These are phyloP conservation scores for Eucalyptus urophylla DNA, from an alignment of 345 rosid species.

Conservation along the genomic window DNA sequence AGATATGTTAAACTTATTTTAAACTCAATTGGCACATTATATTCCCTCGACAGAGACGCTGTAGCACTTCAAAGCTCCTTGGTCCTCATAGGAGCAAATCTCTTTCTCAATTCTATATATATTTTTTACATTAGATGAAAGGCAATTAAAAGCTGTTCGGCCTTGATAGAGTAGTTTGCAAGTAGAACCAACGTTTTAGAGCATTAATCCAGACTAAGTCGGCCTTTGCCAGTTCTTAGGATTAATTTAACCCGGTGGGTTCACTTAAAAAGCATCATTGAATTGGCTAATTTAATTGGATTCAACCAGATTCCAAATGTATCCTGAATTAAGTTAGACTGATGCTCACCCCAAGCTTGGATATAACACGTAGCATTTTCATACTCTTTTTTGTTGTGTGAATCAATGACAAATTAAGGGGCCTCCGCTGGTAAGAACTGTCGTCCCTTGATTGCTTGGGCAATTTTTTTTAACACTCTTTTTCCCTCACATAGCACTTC, in stretches of 20 bases:
- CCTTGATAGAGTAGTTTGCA: too few relatives aligned
- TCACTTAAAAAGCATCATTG: background rate
- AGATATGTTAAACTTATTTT: background rate
- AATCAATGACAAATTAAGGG: background rate
- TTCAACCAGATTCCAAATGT: rapidly evolving
- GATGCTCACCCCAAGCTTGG: background rate
- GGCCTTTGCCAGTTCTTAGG: background rate
- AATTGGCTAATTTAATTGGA: background rate
- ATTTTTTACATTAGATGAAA: background rate
- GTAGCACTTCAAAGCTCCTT: background rate
- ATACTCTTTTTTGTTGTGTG: background rate
- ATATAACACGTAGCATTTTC: background rate
- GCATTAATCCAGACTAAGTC: background rate
- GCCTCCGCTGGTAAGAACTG: background rate
- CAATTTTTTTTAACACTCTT: too few relatives aligned
- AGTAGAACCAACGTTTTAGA: background rate
- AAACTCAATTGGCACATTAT: background rate
- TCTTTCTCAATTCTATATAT: background rate
- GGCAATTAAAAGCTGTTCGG: background rate
- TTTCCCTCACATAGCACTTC: background rate
- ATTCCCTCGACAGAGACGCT: rapidly evolving
- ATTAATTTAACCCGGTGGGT: background rate
- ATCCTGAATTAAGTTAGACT: background rate
- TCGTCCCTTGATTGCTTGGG: background rate
- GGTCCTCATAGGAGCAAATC: background rate